Conservation (phyloP, 2,329 filamentous ascomycete genomes). For the Aspergillus proliferans region DNA sequence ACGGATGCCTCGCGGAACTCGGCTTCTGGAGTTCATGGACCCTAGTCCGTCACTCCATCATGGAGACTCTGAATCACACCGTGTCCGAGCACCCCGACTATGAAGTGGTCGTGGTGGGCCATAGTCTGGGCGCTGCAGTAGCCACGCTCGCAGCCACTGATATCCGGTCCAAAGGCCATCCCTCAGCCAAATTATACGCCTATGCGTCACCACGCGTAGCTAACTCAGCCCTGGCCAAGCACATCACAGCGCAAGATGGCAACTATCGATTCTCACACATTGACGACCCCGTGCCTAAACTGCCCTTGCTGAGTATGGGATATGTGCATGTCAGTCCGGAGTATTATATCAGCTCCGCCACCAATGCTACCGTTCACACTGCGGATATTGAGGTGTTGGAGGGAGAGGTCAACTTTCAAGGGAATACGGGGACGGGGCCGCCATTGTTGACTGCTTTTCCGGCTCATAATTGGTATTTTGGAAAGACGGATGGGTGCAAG, state of each 20-base stretch:
- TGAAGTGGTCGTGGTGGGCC: conserved; percentile 49
- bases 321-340: conserved; percentile 65
- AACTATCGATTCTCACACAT: conserved; percentile 61
- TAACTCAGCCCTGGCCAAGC: conserved; percentile 50
- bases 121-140: conserved; percentile 63
- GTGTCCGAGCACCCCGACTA: conserved; percentile 24
- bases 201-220: conserved; percentile 63
- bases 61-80: conserved; percentile 9
- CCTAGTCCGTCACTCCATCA: conserved; percentile 27
- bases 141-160: conserved; percentile 55
- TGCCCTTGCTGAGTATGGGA: conserved; percentile 56
- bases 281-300: conserved; percentile 61
- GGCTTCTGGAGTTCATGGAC: conserved; percentile 47
- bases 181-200: conserved; percentile 52
- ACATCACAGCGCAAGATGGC: conserved; percentile 49
- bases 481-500: conserved; percentile 14
- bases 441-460: conserved; percentile 10
- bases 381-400: conserved; percentile 17
- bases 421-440: conserved; percentile 20
- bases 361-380: conserved; percentile 14
- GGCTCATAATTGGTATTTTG: conserved; percentile 23
- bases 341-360: conserved; percentile 51
- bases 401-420: conserved; percentile 17
- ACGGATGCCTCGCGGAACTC: conserved; percentile 34
- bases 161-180: conserved; percentile 45